A percentile compares a stretch with the other conserved stretches of the same genome.
These are phyloP conservation scores for Kodamaea leandrae DNA, from an alignment of 805 yeast species.

Conservation along the genomic window DNA sequence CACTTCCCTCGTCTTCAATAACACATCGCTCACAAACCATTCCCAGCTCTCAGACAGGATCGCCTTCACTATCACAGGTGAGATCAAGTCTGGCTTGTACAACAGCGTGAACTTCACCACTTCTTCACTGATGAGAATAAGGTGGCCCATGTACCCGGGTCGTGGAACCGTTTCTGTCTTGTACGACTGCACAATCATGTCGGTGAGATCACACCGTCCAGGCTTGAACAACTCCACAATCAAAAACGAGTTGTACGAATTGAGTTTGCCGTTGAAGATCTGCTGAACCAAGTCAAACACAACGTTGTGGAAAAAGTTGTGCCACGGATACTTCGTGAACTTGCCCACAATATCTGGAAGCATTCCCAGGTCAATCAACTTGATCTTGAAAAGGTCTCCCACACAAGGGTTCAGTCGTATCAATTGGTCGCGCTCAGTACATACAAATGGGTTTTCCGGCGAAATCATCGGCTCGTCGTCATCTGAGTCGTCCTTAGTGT, in stretches of 20 bases:
- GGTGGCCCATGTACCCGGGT: conserved; percentile 96
- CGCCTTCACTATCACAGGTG: conserved; percentile 31
- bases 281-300: conserved; percentile 96
- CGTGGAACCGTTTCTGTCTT: conserved; percentile 52
- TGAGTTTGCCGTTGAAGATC: conserved; percentile 86
- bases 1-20: conserved; percentile 52
- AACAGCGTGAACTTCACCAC: conserved; percentile 81
- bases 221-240: conserved; percentile 28
- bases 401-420: conserved; percentile 61
- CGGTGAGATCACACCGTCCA: conserved; percentile 42
- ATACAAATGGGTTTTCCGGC: conserved; percentile 43
- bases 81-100: conserved; percentile 57
- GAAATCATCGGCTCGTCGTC: conserved; percentile 46
- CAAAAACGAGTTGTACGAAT: conserved; percentile 69
- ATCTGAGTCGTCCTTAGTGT: conserved; percentile 37
- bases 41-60: conserved; percentile 45
- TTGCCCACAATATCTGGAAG: conserved; percentile 64
- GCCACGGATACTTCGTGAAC: conserved; percentile 91
- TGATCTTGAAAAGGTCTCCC: conserved; percentile 85
- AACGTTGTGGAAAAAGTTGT: conserved; percentile 94
- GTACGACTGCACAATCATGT: conserved; percentile 36
- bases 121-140: conserved; percentile 91
- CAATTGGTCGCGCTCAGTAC: conserved; percentile 28
- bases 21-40: conserved; percentile 47
- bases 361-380: conserved; percentile 71